Conservation (phyloP, 768 basidiomycete species). For the Leccinum arenicola region DNA sequence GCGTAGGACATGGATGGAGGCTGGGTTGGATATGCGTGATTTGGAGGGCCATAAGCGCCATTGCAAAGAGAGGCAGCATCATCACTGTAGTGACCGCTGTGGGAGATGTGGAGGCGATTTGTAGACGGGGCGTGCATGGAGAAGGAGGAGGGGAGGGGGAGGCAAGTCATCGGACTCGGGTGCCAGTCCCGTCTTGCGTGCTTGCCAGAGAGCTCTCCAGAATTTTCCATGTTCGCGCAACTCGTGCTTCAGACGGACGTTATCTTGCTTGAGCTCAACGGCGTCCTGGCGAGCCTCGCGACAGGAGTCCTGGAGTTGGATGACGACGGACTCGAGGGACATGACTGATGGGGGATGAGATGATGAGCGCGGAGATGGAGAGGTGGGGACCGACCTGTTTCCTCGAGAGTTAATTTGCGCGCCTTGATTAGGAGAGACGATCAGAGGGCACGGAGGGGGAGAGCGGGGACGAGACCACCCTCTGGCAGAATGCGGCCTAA, state of each 20-base stretch:
- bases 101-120: constrained; percentile 39
- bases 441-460: constrained; percentile 15
- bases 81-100: constrained; percentile 36
- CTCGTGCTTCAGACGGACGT: constrained; percentile 59
- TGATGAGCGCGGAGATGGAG: constrained; percentile 13
- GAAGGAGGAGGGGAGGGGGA: constrained; percentile 45
- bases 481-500: constrained; percentile 69
- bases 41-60: constrained; percentile 42
- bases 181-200: constrained; percentile 54
- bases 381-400: constrained; percentile 51
- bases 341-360: constrained; percentile 49
- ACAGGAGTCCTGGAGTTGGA: constrained; percentile 80
- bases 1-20: constrained; percentile 45
- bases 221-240: constrained; percentile 70
- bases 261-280: constrained; percentile 61
- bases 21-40: constrained; percentile 41
- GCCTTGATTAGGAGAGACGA: constrained; percentile 30
- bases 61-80: constrained; percentile 44
- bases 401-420: constrained; percentile 88
- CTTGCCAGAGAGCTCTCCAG: constrained; percentile 65
- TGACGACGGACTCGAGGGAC: constrained; percentile 79
- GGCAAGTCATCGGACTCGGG: constrained; percentile 53
- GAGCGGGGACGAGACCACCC: constrained; percentile 28
- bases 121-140: constrained; percentile 32
- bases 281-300: constrained; percentile 62